Evolutionary conservation across 192 early-diverging fungal species (phyloP).

Genomic region (Chytriomyces sp.): DNA sequence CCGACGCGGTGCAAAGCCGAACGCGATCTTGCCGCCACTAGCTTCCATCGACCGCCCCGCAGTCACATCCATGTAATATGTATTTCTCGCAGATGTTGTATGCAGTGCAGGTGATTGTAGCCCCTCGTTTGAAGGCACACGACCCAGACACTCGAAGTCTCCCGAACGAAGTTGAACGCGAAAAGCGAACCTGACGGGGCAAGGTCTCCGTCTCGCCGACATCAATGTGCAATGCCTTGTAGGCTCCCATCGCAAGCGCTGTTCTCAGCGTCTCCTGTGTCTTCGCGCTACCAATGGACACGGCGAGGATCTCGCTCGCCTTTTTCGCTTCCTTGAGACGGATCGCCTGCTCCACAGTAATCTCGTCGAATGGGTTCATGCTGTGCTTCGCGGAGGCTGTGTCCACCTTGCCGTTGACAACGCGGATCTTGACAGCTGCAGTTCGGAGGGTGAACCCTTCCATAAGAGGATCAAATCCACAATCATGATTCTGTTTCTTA

Average conservation of each 20-base stretch:
- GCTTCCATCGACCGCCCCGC: background rate
- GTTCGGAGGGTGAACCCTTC: background rate
- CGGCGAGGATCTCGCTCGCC: conserved; percentile 80
- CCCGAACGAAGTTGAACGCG: background rate
- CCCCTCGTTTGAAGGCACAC: background rate
- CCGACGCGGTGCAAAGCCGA: background rate
- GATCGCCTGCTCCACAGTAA: conserved; percentile 96
- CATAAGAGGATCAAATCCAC: no score
- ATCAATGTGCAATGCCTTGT: conserved; percentile 92
- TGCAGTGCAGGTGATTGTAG: background rate
- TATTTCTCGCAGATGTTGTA: background rate
- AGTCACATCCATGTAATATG: background rate
- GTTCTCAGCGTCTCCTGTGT: conserved; percentile 90
- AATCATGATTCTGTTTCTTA: no score
- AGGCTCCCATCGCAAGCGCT: conserved; percentile 97
- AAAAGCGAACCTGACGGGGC: conserved; percentile 70
- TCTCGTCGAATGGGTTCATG: conserved; percentile 99
- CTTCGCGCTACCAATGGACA: conserved; percentile 89
- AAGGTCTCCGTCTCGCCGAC: conserved; percentile 63
- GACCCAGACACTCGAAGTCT: background rate
- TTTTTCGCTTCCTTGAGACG: conserved; percentile 84
- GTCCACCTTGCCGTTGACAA: conserved; percentile 89
- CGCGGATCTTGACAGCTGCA: conserved; percentile 92
- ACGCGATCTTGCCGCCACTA: background rate
- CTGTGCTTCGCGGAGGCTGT: conserved; percentile 72